Evolutionary conservation across 164 flowering plant species (phyloP), one percentile per base, ranked within the genome.

Genomic region (Liriodendron chinense): DNA sequence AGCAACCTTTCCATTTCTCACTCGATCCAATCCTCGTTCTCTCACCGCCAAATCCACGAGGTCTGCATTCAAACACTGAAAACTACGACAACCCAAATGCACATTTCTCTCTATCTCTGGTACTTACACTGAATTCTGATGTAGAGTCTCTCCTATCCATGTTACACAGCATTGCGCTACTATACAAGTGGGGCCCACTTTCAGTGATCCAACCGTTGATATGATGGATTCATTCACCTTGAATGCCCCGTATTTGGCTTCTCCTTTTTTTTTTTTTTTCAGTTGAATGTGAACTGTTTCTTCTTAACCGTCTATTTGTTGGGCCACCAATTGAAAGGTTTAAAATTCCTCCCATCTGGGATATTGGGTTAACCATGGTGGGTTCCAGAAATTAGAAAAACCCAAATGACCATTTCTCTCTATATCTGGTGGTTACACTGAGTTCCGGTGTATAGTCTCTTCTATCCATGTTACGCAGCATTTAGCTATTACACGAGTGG

Each of bases 1-100:
- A 70, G 70, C 65, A 70, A 22, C 56, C 16, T 65, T 65, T 78
- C 66, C 47, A 62, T 34, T 34, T 34, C 25, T 20, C 47, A 68
- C 50, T 70, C 75, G 0, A 24, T 9, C 9, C 69, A 65, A 18
- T 68, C 25, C 21, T 68, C 70, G 8, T 7, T 68, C 70, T 72
- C 61, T 47, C 48, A 65, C 26, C 14, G 56, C 72, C 70, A 47
- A 47, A 63, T 71, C 68, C 34, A 22, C 59, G n/a, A 78, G 80
- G 74, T 74, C 64, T 68, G 68, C 67, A 23, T 68, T 3, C 53
- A 1, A 74, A 74, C 59, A 53, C 59, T 10, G 12, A 16, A 24
- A 6, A 13, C 18, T 34, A 3, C 1, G 65, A 65, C 26, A 26
- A 16, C 49, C 70, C 24, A 68, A 24, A 13, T 16, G n/a, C 21